Evolutionary conservation across 306 rosid genomes (phyloP), one percentile per base, ranked within the genome.

Genomic region (Senna siamea): DNA sequence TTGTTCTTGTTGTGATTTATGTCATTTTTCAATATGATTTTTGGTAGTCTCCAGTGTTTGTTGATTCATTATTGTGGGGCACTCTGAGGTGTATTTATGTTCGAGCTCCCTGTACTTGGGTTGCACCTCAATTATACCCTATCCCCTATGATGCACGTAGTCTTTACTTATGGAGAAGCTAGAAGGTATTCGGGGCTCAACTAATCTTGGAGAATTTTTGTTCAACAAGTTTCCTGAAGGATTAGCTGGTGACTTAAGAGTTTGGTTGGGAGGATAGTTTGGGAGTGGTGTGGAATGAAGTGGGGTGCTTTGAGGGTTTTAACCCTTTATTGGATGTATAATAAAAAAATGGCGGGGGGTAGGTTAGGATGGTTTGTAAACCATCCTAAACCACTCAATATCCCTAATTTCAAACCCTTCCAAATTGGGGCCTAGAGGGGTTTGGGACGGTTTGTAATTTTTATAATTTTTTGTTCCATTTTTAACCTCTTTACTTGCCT

Each of bases 41-140:
- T 5, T 66, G 41, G 62, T 58, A 19, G 23, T 32, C 9, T 70
- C 35, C 40, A 20, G 30, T 37, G 7, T 34, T 22, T 32, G 7
- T 14, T 54, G 53, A 28, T 61, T 35, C 38, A 14, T 77, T 72
- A 17, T 73, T 72, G 66, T 67, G 68, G 35, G 15, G 51, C 23
- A 12, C 43, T 58, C 66, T 37, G 73, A 56, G 26, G 34, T 46
- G 52, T 50, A 46, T 63, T 52, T 50, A 10, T 51, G 66, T 50
- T 32, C 15, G 17, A 48, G 53, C 61, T 61, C 6, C 18, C 68
- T 17, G 7, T 61, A 61, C n/a, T 17, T 34, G 26, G 28, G 20
- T 2, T 34, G 26, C 66, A 17, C 44, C 66, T 20, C 9, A 28
- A 13, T 48, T 66, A 46, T 66, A 17, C 20, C 34, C 23, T 60